A percentile compares a stretch with the other conserved stretches of the same genome.
Evolutionary conservation across 2,329 filamentous ascomycete species (phyloP).

Genomic region (Xylariaceae sp.): DNA sequence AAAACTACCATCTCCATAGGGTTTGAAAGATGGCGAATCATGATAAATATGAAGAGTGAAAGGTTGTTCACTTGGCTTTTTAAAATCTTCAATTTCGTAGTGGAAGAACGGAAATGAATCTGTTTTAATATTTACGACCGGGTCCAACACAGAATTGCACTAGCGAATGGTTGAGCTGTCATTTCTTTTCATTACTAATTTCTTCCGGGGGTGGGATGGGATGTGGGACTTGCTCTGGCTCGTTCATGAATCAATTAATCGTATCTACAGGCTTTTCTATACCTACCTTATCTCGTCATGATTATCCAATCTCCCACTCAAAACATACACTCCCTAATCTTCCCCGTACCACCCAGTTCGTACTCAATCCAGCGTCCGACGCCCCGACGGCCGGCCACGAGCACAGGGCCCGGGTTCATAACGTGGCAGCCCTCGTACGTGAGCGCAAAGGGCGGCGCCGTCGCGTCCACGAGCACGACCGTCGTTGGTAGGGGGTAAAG

Average conservation of each 20-base stretch:
- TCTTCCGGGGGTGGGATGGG: no score
- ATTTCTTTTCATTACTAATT: no score
- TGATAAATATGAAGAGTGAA: no score
- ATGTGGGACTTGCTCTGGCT: constrained; percentile 8
- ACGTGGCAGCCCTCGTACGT: constrained; percentile 97
- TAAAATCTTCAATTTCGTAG: no score
- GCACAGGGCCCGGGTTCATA: constrained; percentile 84
- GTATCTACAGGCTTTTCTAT: constrained; percentile 4
- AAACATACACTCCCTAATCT: constrained; percentile 66
- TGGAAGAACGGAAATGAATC: no score
- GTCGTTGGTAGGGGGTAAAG: constrained; percentile 89
- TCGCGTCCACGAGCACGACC: constrained; percentile 81
- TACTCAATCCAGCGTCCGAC: constrained; percentile 89
- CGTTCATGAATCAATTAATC: constrained; percentile 5
- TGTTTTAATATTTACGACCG: no score
- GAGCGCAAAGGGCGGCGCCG: constrained; percentile 80
- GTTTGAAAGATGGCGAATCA: no score
- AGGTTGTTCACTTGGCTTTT: no score
- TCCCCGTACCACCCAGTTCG: constrained; percentile 69
- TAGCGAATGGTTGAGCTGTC: no score
- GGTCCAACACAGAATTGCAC: no score
- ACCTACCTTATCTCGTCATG: neutral
- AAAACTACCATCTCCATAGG: no score
- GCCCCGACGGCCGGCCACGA: constrained; percentile 71
- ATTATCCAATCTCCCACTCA: constrained; percentile 37